Conservation (phyloP, 208 protist species). For the Leishmania martiniquensis region DNA sequence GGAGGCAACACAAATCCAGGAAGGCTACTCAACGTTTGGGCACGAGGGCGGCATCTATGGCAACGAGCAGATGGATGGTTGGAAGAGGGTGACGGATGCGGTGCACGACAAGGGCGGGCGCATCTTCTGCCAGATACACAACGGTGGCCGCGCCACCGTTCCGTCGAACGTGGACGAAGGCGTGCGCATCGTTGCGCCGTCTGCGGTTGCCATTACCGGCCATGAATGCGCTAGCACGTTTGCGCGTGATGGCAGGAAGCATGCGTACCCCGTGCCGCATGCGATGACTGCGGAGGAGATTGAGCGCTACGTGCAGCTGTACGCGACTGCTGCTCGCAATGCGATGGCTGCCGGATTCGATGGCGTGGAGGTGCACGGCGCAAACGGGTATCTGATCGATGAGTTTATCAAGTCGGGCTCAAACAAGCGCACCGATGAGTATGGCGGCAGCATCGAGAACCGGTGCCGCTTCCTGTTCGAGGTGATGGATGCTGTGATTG, state of each 20-base stretch:
- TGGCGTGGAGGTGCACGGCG: constrained; percentile 90
- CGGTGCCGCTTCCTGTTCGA: constrained; percentile 74
- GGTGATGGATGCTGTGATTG: constrained; percentile 64
- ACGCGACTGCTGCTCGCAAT: constrained; percentile 68
- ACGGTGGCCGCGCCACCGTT: constrained; percentile 57
- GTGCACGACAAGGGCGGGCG: constrained; percentile 72
- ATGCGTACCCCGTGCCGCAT: constrained; percentile 26
- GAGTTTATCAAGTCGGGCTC: constrained; percentile 73
- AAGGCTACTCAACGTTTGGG: constrained; percentile 46
- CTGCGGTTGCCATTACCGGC: constrained; percentile 32
- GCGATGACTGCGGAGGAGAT: constrained; percentile 79
- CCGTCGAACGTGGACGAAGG: constrained; percentile 38
- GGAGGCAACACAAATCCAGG: constrained; percentile 64
- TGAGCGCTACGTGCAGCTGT: constrained; percentile 45
- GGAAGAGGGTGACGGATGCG: constrained; percentile 70
- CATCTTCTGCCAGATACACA: constrained; percentile 70
- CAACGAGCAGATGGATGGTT: constrained; percentile 59
- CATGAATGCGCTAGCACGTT: constrained; percentile 33
- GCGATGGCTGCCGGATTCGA: constrained; percentile 88
- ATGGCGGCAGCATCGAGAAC: constrained; percentile 88
- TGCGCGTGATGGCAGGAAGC: constrained; percentile 25
- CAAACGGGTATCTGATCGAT: constrained; percentile 93
- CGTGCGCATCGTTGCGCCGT: constrained; percentile 29
- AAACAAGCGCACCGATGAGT: constrained; percentile 88
- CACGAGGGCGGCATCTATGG: constrained; percentile 67